Base-by-base conservation (phyloP, 2,329 filamentous ascomycete genomes). In the Didymella pomorum region DNA sequence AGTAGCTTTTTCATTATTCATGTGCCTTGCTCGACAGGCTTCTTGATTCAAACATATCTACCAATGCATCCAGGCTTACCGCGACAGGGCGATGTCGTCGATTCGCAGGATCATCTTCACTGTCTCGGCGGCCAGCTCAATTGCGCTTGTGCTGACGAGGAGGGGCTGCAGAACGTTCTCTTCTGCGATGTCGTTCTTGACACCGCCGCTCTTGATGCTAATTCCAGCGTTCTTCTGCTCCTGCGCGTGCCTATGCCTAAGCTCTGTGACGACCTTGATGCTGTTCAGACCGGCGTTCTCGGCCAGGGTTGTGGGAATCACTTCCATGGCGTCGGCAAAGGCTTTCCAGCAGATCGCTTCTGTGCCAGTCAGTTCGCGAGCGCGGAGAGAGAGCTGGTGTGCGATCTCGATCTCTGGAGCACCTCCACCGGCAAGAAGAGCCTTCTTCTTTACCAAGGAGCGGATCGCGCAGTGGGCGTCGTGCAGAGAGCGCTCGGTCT, bases 301-400 rank as follows among this genome's bases (percentile, higher is more conserved):
- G 0, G 95, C 96, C 68, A 99, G 84, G 1, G 95, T 99, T 31
- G 94, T 97, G 14, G 96, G 95, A 53, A 99, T 91, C 41, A 99
- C 92, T 81, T 99, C 95, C 82, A 99, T 90, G 8, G 95, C 95
- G 65, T 99, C 94, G 1, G 96, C 95, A 74, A 99, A 99, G 0
- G 94, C 94, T 82, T 97, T 98, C 92, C 92, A 99, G 86, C 95
- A 99, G 74, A 98, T 97, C 37, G 93, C 88, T 79, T 99, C 95
- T 5, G 95, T 97, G 60, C 96, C 96, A 0, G 89, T 89, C 60
- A 97, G 84, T 70, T 89, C 88, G 67, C 93, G 90, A 9, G 94
- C 87, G 74, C 91, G 90, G 79, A 91, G 89, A 56, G 90, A 87
- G 31, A 99, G 86, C 72, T 92, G 86, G 53, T 95, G 90, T 21